Conservation (phyloP, 2,329 filamentous ascomycete species). For the Dactylellina cionopaga region DNA sequence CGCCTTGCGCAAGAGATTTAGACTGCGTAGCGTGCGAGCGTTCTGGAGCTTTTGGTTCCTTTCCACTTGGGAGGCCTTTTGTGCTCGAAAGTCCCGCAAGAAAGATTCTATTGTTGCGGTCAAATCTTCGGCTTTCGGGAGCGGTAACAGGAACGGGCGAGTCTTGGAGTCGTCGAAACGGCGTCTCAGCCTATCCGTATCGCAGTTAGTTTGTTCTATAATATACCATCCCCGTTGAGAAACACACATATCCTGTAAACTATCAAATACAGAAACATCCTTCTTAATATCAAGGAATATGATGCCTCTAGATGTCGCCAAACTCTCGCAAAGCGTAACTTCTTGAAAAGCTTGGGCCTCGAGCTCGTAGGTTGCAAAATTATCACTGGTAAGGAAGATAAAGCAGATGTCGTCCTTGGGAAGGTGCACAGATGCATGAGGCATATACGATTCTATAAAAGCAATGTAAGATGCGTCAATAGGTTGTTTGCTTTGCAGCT, state of each 20-base stretch:
- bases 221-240: neutral
- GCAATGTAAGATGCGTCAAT: too few relatives aligned
- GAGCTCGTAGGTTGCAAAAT: slow-evolving; percentile 19
- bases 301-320: slow-evolving; percentile 23
- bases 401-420: slow-evolving; percentile 32
- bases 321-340: slow-evolving; percentile 12
- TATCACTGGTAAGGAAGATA: slow-evolving; percentile 26
- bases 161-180: neutral
- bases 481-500: too few relatives aligned
- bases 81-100: slow-evolving; percentile 18
- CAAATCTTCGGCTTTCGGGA: slow-evolving; percentile 25
- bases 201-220: neutral
- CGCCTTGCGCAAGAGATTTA: slow-evolving; percentile 38
- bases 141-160: slow-evolving; percentile 22
- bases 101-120: slow-evolving; percentile 26
- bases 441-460: slow-evolving; percentile 18
- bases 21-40: slow-evolving; percentile 20
- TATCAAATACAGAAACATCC: neutral
- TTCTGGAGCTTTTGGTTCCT: slow-evolving; percentile 5
- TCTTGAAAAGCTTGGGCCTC: slow-evolving; percentile 4
- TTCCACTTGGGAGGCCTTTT: slow-evolving; percentile 4
- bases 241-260: slow-evolving; percentile 7
- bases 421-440: slow-evolving; percentile 34
- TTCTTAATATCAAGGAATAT: slow-evolving; percentile 8
- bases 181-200: slow-evolving; percentile 1